Conservation (phyloP, 2,329 filamentous ascomycete genomes). For the Penicillium oxalicum region DNA sequence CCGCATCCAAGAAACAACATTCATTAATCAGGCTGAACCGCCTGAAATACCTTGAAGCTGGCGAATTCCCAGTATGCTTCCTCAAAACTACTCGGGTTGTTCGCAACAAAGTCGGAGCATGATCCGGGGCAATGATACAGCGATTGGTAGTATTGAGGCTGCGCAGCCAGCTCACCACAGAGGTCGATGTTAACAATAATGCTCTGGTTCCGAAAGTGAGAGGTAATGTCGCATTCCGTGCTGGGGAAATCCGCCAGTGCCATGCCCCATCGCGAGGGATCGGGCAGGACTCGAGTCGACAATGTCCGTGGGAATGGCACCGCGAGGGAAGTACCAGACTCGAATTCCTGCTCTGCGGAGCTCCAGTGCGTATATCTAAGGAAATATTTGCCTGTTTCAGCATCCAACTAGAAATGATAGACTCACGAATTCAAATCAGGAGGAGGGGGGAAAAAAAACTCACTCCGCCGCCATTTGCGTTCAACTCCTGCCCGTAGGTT, state of each 20-base stretch:
- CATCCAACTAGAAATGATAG: too few relatives aligned
- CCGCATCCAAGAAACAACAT: not conserved
- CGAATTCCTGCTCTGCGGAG: constrained; percentile 57
- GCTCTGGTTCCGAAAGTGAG: constrained; percentile 59
- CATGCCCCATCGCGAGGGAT: constrained; percentile 57
- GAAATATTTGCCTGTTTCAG: not conserved
- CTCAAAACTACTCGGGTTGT: constrained; percentile 50
- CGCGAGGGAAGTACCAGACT: constrained; percentile 55
- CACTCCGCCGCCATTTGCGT: constrained; percentile 50
- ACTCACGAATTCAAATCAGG: not conserved
- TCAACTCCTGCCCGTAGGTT: constrained; percentile 51
- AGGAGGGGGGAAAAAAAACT: constrained; percentile 6
- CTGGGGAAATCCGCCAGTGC: constrained; percentile 61
- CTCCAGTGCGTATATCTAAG: constrained; percentile 53
- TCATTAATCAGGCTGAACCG: constrained; percentile 8
- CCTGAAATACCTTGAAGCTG: constrained; percentile 53
- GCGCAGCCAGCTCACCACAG: constrained; percentile 52
- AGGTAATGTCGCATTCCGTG: constrained; percentile 55
- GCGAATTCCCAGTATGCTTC: constrained; percentile 63
- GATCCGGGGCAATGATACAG: constrained; percentile 44
- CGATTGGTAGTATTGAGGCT: constrained; percentile 27
- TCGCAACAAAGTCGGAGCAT: constrained; percentile 54
- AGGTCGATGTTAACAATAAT: constrained; percentile 63
- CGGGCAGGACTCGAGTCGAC: constrained; percentile 32
- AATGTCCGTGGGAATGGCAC: constrained; percentile 50